These are phyloP conservation scores for Stylosanthes scabra DNA, from an alignment of 331 rosid genomes.

Conservation along the genomic window DNA sequence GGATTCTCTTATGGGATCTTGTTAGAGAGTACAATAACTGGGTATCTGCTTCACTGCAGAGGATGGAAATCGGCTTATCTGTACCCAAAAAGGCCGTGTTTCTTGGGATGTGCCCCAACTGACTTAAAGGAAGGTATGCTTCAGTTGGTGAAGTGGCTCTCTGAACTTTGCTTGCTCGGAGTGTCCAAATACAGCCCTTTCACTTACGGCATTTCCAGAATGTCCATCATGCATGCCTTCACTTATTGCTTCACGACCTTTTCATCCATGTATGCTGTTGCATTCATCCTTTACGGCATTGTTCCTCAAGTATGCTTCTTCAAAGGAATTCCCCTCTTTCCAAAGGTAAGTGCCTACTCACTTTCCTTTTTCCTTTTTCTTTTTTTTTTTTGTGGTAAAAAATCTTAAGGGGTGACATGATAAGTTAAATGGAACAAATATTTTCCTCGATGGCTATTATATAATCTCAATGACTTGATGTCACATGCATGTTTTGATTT, in stretches of 20 bases:
- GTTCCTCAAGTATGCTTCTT: conserved; percentile 53
- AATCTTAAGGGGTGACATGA: too few relatives aligned
- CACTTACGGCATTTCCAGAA: conserved; percentile 44
- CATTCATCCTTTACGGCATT: conserved; percentile 44
- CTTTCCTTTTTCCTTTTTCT: not conserved
- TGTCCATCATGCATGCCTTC: conserved; percentile 32
- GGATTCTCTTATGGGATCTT: conserved; percentile 51
- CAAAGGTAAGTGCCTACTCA: conserved; percentile 36
- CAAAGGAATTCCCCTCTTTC: conserved; percentile 47
- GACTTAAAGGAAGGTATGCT: conserved; percentile 52
- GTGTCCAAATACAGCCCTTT: conserved; percentile 48
- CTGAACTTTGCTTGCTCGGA: conserved; percentile 39
- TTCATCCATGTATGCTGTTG: conserved; percentile 37
- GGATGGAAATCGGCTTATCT: conserved; percentile 55
- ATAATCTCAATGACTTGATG: not conserved
- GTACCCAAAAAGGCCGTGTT: conserved; percentile 51
- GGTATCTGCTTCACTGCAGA: conserved; percentile 47
- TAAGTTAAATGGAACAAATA: not conserved
- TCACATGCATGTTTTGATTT: conserved; percentile 1
- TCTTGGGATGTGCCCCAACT: conserved; percentile 52
- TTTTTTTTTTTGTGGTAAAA: not conserved
- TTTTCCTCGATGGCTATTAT: not conserved
- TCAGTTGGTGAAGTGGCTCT: conserved; percentile 45
- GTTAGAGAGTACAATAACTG: conserved; percentile 46
- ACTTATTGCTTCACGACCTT: conserved; percentile 38